A percentile compares a stretch with the other conserved stretches of the same genome.
phyloP scores from a whole-genome alignment of 148 eudicot genomes.

The Chenopodium formosanum region DNA sequence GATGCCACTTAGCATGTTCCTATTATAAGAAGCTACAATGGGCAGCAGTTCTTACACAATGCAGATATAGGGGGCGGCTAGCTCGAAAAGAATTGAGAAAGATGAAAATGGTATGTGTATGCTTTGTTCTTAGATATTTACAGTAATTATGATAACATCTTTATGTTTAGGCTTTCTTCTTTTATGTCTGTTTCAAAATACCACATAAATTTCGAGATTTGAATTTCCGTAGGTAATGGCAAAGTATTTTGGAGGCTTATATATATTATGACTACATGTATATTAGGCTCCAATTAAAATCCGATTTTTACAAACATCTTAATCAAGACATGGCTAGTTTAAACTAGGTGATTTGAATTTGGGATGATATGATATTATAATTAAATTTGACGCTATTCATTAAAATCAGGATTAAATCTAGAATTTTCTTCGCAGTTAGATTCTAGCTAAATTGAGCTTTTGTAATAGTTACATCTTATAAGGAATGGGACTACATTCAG shows the following conservation, averaged over 20 bases:
- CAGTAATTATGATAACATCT: neutral
- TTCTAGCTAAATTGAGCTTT: neutral
- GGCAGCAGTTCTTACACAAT: conserved; percentile 63
- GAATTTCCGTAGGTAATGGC: neutral
- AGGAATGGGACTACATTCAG: neutral
- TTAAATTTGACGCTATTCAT: neutral
- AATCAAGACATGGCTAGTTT: neutral
- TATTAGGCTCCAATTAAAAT: conserved; percentile 3
- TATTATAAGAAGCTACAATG: conserved; percentile 66
- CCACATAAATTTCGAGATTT: neutral
- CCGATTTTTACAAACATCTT: neutral
- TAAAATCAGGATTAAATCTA: neutral
- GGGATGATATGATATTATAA: neutral
- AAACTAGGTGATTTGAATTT: neutral
- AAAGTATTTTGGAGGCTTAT: neutral
- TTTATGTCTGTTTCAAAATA: neutral
- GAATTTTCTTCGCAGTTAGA: neutral
- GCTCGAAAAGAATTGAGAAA: conserved; percentile 70
- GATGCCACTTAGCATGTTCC: conserved; percentile 53
- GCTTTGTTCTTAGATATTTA: conserved; percentile 7
- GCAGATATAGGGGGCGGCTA: conserved; percentile 78
- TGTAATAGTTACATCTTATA: too few species aligned
- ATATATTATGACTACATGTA: neutral
- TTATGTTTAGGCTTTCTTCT: neutral
- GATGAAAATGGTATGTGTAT: conserved; percentile 69